Conservation (phyloP, 805 yeast species). For the Naumovozyma baii region DNA sequence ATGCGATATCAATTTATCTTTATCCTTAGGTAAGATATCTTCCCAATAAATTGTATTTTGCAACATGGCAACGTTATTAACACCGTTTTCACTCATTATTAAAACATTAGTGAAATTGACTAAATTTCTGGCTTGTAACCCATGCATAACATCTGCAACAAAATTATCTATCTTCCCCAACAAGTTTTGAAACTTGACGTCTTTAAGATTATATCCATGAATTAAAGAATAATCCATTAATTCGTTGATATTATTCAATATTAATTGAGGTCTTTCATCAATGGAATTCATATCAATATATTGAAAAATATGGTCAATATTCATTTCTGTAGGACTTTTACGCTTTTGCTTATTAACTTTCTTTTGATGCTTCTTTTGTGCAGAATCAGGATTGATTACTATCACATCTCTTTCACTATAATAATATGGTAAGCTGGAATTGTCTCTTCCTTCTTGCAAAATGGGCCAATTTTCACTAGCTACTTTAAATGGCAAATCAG, state of each 20-base stretch:
- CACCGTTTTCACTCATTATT: slow-evolving; percentile 88
- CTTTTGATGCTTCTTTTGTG: background rate
- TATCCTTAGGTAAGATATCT: slow-evolving; percentile 44
- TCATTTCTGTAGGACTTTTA: background rate
- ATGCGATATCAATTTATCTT: slow-evolving; percentile 6
- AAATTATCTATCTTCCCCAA: slow-evolving; percentile 51
- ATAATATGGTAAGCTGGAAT: background rate
- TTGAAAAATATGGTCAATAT: background rate
- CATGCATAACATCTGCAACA: slow-evolving; percentile 40
- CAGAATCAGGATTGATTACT: background rate
- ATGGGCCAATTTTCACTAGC: slow-evolving; percentile 87
- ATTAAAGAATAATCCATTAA: slow-evolving; percentile 73
- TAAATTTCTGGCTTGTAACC: slow-evolving; percentile 46
- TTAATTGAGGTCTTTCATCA: slow-evolving; percentile 57
- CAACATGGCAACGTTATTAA: slow-evolving; percentile 63
- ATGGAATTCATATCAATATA: slow-evolving; percentile 37
- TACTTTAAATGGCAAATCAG: slow-evolving; percentile 8
- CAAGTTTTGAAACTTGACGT: slow-evolving; percentile 1
- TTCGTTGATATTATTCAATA: slow-evolving; percentile 70
- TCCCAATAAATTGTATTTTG: slow-evolving; percentile 45
- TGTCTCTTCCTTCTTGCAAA: slow-evolving; percentile 23
- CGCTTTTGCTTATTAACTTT: background rate
- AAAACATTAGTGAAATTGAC: slow-evolving; percentile 60
- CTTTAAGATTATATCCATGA: slow-evolving; percentile 53
- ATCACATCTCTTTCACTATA: background rate